Evolutionary conservation across 2,329 filamentous ascomycete species (phyloP).

Genomic region (Paraconiothyrium brasiliense): DNA sequence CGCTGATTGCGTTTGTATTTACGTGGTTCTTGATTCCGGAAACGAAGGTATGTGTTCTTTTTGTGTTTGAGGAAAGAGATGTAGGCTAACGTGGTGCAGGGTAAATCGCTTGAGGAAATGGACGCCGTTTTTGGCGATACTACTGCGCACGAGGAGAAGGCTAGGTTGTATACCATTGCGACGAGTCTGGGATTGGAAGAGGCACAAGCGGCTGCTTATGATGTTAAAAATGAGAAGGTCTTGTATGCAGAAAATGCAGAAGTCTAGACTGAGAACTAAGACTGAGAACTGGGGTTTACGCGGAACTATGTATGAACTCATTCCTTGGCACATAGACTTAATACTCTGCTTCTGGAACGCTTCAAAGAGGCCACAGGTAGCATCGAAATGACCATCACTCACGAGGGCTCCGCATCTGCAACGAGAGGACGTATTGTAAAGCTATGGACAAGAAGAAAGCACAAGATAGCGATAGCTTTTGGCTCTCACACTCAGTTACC

Average conservation of each 20-base stretch:
- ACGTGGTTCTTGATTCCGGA: conserved; percentile 13
- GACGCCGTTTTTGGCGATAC: conserved; percentile 20
- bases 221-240: not conserved
- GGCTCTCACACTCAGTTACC: conserved; percentile 1
- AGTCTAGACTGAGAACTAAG: not conserved
- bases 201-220: not conserved
- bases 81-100: not conserved
- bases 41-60: conserved; percentile 6
- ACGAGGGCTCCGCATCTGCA: not conserved
- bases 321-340: too few relatives aligned
- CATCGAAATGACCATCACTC: too few relatives aligned
- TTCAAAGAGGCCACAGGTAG: too few relatives aligned
- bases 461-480: conserved; percentile 14
- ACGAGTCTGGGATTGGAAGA: not conserved
- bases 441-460: conserved; percentile 21
- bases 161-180: not conserved
- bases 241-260: not conserved
- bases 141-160: conserved; percentile 24
- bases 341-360: too few relatives aligned
- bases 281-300: too few relatives aligned
- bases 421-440: conserved; percentile 18
- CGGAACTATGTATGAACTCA: too few relatives aligned
- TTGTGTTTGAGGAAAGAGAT: not conserved
- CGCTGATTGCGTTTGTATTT: conserved; percentile 8
- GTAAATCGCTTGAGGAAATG: conserved; percentile 18